phyloP scores from a whole-genome alignment of 1,139 yeast species.

The Geotrichum restrictum region DNA sequence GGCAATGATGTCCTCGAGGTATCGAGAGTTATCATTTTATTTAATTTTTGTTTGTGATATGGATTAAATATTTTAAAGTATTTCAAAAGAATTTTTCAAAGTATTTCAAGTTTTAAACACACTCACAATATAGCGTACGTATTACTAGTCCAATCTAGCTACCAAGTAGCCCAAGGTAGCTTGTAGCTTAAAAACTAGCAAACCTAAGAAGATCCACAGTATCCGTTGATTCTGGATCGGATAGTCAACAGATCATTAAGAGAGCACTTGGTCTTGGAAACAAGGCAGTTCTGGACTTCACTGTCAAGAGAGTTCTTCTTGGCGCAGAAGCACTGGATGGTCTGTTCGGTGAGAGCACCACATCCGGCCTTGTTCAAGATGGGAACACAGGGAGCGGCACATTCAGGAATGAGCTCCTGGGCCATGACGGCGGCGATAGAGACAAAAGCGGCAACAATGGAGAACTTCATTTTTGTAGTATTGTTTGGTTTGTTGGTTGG shows the following conservation, averaged over 20 bases:
- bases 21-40: no score
- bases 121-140: no score
- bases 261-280: slow-evolving; percentile 8
- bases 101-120: no score
- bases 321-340: slow-evolving; percentile 16
- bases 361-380: slow-evolving; percentile 17
- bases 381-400: slow-evolving; percentile 10
- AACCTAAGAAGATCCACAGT: no score
- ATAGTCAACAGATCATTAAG: slow-evolving; percentile 11
- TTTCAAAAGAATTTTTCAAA: no score
- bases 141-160: no score
- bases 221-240: slow-evolving; percentile 3
- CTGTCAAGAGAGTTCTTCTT: slow-evolving; percentile 6
- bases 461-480: slow-evolving; percentile 4
- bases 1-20: no score
- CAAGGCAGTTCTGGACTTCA: slow-evolving; percentile 13
- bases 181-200: no score
- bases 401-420: slow-evolving; percentile 9
- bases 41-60: no score
- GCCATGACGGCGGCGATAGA: slow-evolving; percentile 6
- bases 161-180: no score
- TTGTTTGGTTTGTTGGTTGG: not conserved
- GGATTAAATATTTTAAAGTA: no score
- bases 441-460: not conserved
- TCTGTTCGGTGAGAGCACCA: slow-evolving; percentile 13